These are phyloP conservation scores for Sclerotinia nivalis DNA, from an alignment of 2,329 filamentous ascomycete genomes.

Conservation along the genomic window DNA sequence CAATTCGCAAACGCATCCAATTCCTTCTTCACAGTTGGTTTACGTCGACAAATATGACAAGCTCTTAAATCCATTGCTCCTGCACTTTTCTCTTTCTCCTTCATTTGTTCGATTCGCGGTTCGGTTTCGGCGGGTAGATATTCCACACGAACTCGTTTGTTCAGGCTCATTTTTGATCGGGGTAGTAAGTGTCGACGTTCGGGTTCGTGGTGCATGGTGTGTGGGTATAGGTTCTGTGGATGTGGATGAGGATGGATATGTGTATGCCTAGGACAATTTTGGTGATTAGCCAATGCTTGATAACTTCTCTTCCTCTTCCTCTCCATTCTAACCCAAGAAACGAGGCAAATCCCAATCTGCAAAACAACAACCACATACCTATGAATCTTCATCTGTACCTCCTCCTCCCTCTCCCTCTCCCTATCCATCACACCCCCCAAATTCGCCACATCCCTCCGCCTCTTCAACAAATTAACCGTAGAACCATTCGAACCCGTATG, in stretches of 20 bases:
- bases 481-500: constrained; percentile 1
- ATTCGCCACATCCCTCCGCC: constrained; percentile 32
- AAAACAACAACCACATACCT: constrained; percentile 14
- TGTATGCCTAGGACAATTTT: constrained; percentile 12
- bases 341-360: background rate
- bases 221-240: background rate
- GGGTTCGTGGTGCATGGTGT: background rate
- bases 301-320: background rate
- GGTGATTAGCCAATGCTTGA: background rate
- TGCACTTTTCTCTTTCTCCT: background rate
- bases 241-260: constrained; percentile 3
- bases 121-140: constrained; percentile 2
- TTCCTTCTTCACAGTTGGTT: constrained; percentile 64
- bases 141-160: constrained; percentile 16
- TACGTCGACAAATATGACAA: constrained; percentile 68
- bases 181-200: constrained; percentile 15
- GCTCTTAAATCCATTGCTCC: constrained; percentile 47
- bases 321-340: too few species aligned
- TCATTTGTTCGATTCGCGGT: background rate
- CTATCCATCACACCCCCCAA: background rate
- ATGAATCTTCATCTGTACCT: constrained; percentile 25
- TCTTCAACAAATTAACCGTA: constrained; percentile 27
- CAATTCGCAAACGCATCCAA: constrained; percentile 67
- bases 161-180: constrained; percentile 10
- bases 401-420: background rate